phyloP scores from a whole-genome alignment of 176 grass and related monocot genomes.

The Dendrocalamus sinicus region DNA sequence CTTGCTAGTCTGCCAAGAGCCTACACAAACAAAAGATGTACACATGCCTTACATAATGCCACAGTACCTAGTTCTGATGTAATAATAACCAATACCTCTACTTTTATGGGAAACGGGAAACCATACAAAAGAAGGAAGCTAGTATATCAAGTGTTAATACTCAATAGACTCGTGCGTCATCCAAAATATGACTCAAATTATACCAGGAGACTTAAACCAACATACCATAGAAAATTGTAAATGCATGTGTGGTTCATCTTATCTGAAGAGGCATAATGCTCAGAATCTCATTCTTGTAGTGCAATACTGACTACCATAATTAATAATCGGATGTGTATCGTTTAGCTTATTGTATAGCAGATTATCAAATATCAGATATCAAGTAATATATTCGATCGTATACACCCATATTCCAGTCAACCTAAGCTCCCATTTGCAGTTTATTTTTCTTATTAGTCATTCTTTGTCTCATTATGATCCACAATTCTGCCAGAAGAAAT shows the following conservation, averaged over 20 bases:
- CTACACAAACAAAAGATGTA: slow-evolving; percentile 17
- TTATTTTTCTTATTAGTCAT: too few relatives aligned
- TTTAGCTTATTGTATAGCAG: too few relatives aligned
- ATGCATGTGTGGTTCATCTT: neutral
- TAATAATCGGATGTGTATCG: too few relatives aligned
- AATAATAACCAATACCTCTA: neutral
- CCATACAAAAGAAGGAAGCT: slow-evolving; percentile 13
- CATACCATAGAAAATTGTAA: slow-evolving; percentile 1
- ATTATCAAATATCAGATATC: too few relatives aligned
- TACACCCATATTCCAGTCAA: too few relatives aligned
- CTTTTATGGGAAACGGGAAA: neutral
- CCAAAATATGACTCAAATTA: too few relatives aligned
- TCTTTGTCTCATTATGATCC: too few relatives aligned
- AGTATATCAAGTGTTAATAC: slow-evolving; percentile 7
- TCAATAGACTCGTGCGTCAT: neutral
- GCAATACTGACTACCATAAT: neutral
- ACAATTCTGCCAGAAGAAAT: too few relatives aligned
- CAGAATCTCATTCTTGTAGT: neutral
- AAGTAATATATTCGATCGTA: too few relatives aligned
- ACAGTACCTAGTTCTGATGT: neutral
- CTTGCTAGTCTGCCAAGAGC: too few relatives aligned
- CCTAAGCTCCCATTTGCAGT: too few relatives aligned
- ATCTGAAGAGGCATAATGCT: neutral
- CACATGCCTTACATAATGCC: slow-evolving; percentile 12
- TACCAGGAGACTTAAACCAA: neutral